A percentile compares a stretch with the other conserved stretches of the same genome.
Conservation (phyloP, 495 filamentous ascomycete genomes). For the Xylaria nigripes region DNA sequence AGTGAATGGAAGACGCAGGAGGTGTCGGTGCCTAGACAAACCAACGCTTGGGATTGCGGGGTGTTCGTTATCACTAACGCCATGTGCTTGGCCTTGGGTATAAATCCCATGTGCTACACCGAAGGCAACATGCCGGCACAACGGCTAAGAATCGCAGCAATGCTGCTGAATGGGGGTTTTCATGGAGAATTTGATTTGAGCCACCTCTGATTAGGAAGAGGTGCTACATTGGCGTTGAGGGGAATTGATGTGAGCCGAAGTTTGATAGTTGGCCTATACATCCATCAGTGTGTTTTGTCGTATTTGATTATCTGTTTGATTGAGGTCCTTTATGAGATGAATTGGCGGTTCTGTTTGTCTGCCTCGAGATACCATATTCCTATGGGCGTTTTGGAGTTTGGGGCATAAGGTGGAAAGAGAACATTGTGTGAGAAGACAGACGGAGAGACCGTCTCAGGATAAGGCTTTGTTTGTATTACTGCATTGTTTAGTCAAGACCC, state of each 20-base stretch:
- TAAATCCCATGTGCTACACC: conserved; percentile 53
- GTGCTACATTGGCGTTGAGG: too few species aligned
- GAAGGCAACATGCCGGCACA: conserved; percentile 50
- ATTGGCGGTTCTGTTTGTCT: background rate
- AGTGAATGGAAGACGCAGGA: conserved; percentile 54
- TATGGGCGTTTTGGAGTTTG: background rate
- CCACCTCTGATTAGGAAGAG: background rate
- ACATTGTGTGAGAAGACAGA: background rate
- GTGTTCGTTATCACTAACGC: conserved; percentile 71
- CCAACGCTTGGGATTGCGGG: conserved; percentile 71
- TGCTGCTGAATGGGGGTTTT: conserved; percentile 61
- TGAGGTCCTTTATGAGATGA: background rate
- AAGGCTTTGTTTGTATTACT: background rate
- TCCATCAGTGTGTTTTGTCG: background rate
- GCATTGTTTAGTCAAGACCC: background rate
- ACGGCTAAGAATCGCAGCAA: conserved; percentile 57
- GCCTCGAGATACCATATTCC: background rate
- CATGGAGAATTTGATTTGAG: conserved; percentile 32
- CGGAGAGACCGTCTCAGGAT: background rate
- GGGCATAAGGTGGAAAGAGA: background rate
- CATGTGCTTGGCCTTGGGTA: conserved; percentile 56
- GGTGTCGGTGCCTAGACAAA: conserved; percentile 46
- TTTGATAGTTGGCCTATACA: background rate
- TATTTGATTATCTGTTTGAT: background rate
- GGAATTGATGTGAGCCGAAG: background rate